A percentile compares a stretch with the other conserved stretches of the same genome.
These are phyloP conservation scores for Umbelopsis sp. DNA, from an alignment of 371 early-diverging fungal species.

Conservation along the genomic window DNA sequence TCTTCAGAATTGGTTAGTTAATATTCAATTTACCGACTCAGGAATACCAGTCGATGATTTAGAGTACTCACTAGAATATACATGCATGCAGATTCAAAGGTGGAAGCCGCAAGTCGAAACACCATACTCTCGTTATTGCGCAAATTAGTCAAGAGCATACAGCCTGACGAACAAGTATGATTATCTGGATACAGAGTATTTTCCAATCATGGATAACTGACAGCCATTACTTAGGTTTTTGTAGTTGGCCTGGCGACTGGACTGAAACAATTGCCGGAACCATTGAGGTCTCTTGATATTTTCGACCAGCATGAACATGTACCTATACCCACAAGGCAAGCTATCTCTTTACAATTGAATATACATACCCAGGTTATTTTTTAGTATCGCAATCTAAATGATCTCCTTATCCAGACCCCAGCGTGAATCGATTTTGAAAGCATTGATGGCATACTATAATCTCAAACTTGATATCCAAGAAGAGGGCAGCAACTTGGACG, in stretches of 20 bases:
- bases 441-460: constrained; percentile 22
- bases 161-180: constrained; percentile 21
- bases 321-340: constrained; percentile 43
- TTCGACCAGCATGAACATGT: constrained; percentile 46
- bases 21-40: neutral
- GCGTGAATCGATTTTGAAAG: constrained; percentile 25
- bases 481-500: neutral
- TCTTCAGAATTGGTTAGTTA: constrained; percentile 21
- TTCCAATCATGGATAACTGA: neutral
- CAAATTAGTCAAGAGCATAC: constrained; percentile 27
- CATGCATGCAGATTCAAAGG: neutral
- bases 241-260: constrained; percentile 40
- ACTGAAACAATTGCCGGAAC: constrained; percentile 32
- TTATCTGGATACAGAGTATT: neutral
- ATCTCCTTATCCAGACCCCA: constrained; percentile 29
- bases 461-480: constrained; percentile 7
- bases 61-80: neutral
- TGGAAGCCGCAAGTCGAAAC: constrained; percentile 23
- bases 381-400: neutral
- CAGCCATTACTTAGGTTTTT: constrained; percentile 27
- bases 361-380: neutral
- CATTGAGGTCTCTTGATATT: constrained; percentile 35
- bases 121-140: constrained; percentile 25
- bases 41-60: neutral
- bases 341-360: neutral